Evolutionary conservation across 2,329 filamentous ascomycete genomes (phyloP), one percentile per base, ranked within the genome.

Genomic region (Trichoderma guizhouense): DNA sequence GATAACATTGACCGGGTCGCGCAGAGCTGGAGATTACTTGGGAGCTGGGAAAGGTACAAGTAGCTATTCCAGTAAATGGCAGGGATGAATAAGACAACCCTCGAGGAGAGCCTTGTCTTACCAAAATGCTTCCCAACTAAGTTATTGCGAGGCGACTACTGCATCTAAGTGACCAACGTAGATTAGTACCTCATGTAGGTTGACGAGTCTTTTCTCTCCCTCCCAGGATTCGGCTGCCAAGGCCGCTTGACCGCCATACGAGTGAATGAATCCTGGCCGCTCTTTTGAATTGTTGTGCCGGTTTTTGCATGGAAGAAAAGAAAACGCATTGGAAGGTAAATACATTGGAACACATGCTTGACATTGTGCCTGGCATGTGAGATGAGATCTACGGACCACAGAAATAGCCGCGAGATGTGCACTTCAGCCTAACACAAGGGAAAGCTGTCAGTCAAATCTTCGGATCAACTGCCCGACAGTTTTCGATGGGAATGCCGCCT

Each of bases 21-120:
- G n/a, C 83, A 88, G 79, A 85, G 82, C 61, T 91, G 87, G 84
- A 86, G 90, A 77, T 93, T 91, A 89, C 79, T 92, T 76, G 91
- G 91, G 5, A 92, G 90, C 78, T 93, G 91, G 91, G 83, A 85
- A 68, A 77, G 78, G 71, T 79, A 80, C 73, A 76, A 77, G 68
- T 80, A 77, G 73, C 15, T 34, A n/a, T 18, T 34, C 5, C 21
- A 39, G 7, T 14, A 24, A 53, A n/a, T 28, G 34, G 32, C 15
- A 24, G 8, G 30, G 24, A 61, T 12, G 53, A 30, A 24, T 11
- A 32, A 58, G 24, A 58, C 3, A 32, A 30, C 21, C 47, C 14
- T 7, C 28, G 28, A 68, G 11, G n/a, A 69, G 30, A 36, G 47
- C 30, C n/a, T 39, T 39, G 43, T 24, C 32, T 39, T 39, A 53